Conservation (phyloP, 768 basidiomycete species). For the Mycena vitilis region DNA sequence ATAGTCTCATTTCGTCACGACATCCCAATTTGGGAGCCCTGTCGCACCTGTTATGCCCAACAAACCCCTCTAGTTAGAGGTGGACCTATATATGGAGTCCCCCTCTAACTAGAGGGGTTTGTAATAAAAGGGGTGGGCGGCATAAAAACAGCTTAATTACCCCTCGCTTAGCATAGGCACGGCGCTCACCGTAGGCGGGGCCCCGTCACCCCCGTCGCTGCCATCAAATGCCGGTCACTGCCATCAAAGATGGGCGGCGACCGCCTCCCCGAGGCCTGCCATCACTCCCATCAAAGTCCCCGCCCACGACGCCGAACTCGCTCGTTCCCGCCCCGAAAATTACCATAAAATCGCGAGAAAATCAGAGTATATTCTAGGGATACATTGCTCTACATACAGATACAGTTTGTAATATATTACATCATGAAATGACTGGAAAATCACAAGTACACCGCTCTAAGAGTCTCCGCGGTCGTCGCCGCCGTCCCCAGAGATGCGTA, state of each 20-base stretch:
- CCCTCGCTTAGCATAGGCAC: no score
- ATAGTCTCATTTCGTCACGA: no score
- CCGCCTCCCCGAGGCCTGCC: not conserved
- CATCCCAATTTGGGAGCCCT: no score
- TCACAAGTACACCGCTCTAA: not conserved
- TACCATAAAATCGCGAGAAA: not conserved
- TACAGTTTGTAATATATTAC: not conserved
- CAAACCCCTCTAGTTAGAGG: constrained; percentile 12
- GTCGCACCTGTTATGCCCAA: constrained; percentile 12
- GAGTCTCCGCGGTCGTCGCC: not conserved
- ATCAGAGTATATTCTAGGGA: not conserved
- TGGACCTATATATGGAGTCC: constrained; percentile 3
- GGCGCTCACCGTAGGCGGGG: not conserved
- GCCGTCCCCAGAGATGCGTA: not conserved
- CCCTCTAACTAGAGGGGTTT: constrained; percentile 3
- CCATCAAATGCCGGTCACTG: constrained; percentile 1
- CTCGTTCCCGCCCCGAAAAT: not conserved
- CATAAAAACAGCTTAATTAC: not conserved
- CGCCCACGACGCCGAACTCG: not conserved
- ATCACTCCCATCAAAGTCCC: not conserved
- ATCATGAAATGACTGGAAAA: not conserved
- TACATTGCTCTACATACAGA: not conserved
- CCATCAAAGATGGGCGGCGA: constrained; percentile 11
- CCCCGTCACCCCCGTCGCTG: not conserved
- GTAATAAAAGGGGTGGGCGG: not conserved